Evolutionary conservation across 1,284 basidiomycete species (phyloP).

Genomic region (Apiotrichum laibachii): DNA sequence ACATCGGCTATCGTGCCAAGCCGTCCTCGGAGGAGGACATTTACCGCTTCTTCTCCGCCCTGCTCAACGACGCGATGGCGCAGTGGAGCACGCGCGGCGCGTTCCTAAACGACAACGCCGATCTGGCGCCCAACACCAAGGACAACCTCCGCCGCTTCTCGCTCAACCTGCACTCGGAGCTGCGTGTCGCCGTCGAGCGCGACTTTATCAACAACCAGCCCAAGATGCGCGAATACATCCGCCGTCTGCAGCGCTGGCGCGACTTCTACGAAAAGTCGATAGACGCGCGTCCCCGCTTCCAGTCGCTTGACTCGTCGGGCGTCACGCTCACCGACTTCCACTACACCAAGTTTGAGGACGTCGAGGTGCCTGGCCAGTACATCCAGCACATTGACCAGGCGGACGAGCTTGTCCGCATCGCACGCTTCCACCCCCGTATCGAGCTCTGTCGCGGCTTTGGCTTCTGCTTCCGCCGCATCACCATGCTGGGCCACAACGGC

Average conservation of each 20-base stretch:
- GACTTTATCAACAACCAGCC: slow-evolving; percentile 84
- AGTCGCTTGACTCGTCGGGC: slow-evolving; percentile 84
- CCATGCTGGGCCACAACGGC: slow-evolving; percentile 89
- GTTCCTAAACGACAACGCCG: slow-evolving; percentile 70
- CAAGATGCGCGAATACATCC: slow-evolving; percentile 82
- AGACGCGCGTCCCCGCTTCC: slow-evolving; percentile 75
- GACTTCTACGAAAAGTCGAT: slow-evolving; percentile 85
- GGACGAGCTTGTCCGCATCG: slow-evolving; percentile 86
- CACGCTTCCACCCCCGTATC: slow-evolving; percentile 85
- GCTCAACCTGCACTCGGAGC: slow-evolving; percentile 63
- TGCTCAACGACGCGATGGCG: slow-evolving; percentile 65
- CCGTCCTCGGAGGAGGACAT: slow-evolving; percentile 89
- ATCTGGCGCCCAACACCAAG: slow-evolving; percentile 60
- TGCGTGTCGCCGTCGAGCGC: slow-evolving; percentile 81
- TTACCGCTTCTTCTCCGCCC: slow-evolving; percentile 83
- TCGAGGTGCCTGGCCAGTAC: slow-evolving; percentile 98
- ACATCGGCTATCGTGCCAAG: slow-evolving; percentile 89
- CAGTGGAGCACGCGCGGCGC: slow-evolving; percentile 70
- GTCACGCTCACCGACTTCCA: slow-evolving; percentile 98
- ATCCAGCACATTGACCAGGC: slow-evolving; percentile 93
- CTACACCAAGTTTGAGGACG: slow-evolving; percentile 95
- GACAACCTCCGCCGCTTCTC: slow-evolving; percentile 69
- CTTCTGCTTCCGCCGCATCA: slow-evolving; percentile 84
- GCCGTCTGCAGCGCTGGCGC: slow-evolving; percentile 86
- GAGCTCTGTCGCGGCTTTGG: slow-evolving; percentile 83